Evolutionary conservation across 1,284 basidiomycete species (phyloP), one percentile per base, ranked within the genome.

Genomic region (Austropuccinia psidii): DNA sequence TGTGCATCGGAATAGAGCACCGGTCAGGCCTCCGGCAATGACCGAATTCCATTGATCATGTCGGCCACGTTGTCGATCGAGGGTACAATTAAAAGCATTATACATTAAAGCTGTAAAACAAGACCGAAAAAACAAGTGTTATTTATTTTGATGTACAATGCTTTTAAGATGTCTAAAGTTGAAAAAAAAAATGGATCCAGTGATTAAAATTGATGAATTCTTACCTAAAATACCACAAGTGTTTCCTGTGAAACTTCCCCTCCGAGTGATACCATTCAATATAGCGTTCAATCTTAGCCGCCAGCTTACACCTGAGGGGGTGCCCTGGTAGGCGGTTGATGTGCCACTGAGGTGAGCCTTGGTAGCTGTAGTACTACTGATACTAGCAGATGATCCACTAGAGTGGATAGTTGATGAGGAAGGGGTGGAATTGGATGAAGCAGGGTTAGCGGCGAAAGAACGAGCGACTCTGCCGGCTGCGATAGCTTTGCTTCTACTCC

Each of bases 161-260:
- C n/a, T n/a, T n/a, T n/a, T n/a, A n/a, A n/a, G n/a, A n/a, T n/a
- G n/a, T n/a, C n/a, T n/a, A n/a, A n/a, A n/a, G n/a, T n/a, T 11
- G n/a, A 45, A 45, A 11, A 54, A n/a, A 15, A 54, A 31, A 55
- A 39, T 27, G 55, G 21, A 21, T 27, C 17, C 15, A n/a, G 13
- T 15, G 24, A 27, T 24, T 17, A 1, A 41, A 43, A 19, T 31
- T 33, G 29, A 55, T 24, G 17, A 17, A 39, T 81, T 41, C 84
- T 76, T 79, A 96, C 94, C 95, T 77, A 98, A 84, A 76, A 98
- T 91, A 82, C 96, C 96, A 80, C 94, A 91, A 80, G 92, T 97
- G 85, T 98, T 99, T 79, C 94, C 96, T 82, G 97, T 89, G 83
- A 97, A 97, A 66, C 90, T 94, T 54, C 96, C 96, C 83, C 96